These are phyloP conservation scores for Arxiozyma bovina DNA, from an alignment of 1,139 yeast genomes.

Conservation along the genomic window DNA sequence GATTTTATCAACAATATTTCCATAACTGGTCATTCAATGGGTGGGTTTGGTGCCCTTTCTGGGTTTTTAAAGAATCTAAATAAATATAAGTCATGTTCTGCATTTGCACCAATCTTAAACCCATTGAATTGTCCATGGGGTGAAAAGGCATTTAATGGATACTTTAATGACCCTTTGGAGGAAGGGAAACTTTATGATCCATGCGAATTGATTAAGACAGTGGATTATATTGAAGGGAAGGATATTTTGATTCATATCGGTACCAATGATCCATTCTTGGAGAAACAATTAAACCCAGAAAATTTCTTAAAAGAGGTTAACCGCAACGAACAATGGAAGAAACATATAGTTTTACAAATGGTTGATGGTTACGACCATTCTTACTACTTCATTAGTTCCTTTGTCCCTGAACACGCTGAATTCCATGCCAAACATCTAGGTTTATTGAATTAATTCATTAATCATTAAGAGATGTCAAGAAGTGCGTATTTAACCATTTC, in stretches of 20 bases:
- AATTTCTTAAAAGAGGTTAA: conserved; percentile 58
- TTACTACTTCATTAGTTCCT: conserved; percentile 74
- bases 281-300: conserved; percentile 68
- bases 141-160: conserved; percentile 67
- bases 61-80: conserved; percentile 66
- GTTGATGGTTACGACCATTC: conserved; percentile 90
- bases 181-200: conserved; percentile 79
- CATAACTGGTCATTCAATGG: conserved; percentile 96
- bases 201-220: conserved; percentile 52
- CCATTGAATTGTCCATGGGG: conserved; percentile 83
- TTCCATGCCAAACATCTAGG: conserved; percentile 81
- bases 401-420: conserved; percentile 75
- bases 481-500: too few species aligned
- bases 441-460: conserved; percentile 21
- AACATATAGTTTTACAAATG: conserved; percentile 48
- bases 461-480: too few species aligned
- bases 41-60: conserved; percentile 87
- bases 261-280: conserved; percentile 60
- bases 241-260: conserved; percentile 82
- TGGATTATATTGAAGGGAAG: conserved; percentile 34
- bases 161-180: conserved; percentile 38
- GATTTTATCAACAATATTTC: conserved; percentile 45
- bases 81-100: conserved; percentile 68
- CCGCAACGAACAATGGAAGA: conserved; percentile 45
- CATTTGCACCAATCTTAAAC: conserved; percentile 83